Evolutionary conservation across 129 eudicot genomes (phyloP), one percentile per base, ranked within the genome.

Genomic region (Apium graveolens): DNA sequence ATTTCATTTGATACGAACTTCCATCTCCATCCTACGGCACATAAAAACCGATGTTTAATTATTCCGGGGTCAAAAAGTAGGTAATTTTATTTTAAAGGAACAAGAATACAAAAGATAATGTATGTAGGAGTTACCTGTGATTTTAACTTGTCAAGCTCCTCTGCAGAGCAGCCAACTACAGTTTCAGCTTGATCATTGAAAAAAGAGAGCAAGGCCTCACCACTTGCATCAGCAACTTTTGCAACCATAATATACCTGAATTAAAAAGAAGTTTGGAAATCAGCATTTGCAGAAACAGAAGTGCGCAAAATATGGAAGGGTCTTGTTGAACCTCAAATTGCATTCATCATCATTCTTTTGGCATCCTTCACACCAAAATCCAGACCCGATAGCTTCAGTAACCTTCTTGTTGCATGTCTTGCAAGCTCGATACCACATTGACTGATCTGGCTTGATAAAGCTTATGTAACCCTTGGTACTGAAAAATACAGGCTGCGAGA

Each of bases 331-430:
- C 98, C 96, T 95, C 82, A 95, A 90, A 70, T 83, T 88, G 86
- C 96, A 95, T 18, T 87, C 90, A 3, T 62, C 78, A 35, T 87
- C 91, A 32, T 87, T 88, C 86, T 91, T 92, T 78, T 88, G 92
- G 81, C 99, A 95, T n/a, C 86, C 92, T 84, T 92, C 96, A 73
- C 99, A 95, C 96, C 97, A 92, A 81, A 86, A 95, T 27, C 99
- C 99, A 80, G 96, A 91, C 20, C 88, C 99, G 77, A 95, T 69
- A 70, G 90, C 90, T 76, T 90, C 91, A 31, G 91, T 95, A 31
- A 95, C 99, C 77, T 95, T 95, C 86, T 90, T 95, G 89, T 86
- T 87, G 74, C 99, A 95, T 27, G 94, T 88, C 84, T 90, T 95
- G 87, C 99, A 95, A 51, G 99, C 99, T 48, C 91, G 89, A 77